Evolutionary conservation across 2,329 filamentous ascomycete genomes (phyloP), one percentile per base, ranked within the genome.

Genomic region (Aureobasidium leucospermi): DNA sequence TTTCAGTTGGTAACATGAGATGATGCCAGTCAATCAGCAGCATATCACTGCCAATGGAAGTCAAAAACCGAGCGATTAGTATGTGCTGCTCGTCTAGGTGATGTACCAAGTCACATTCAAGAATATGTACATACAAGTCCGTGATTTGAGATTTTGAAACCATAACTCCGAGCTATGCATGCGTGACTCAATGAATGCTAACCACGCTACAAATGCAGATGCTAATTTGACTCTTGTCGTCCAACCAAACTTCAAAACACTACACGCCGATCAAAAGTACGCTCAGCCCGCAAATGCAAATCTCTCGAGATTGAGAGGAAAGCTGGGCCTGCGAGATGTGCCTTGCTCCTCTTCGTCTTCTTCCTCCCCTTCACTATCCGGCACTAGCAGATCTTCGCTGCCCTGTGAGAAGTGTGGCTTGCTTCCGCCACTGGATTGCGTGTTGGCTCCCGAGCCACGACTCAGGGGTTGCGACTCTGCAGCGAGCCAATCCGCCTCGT

Each of bases 311-410:
- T 73, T 71, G 19, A 77, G 65, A 46, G 53, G 63, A 6, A 73
- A 71, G 45, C 68, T 67, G 1, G 69, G 65, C 45, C 68, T 53
- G 9, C 34, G 48, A 28, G 45, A 29, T 8, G 23, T 2, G 4
- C 68, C 38, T 72, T 70, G 16, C 62, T 58, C 42, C 28, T 58
- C 55, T 23, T 58, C 55, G 6, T 51, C 46, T 5, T 73, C 69
- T 29, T 69, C 70, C 41, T 74, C 73, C 15, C 66, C 71, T 38
- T 74, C 73, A 16, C 77, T 79, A 45, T 78, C 73, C 0, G 75
- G 76, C 0, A 79, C 70, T 13, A 79, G 65, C 16, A 78, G 60
- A 52, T 79, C 77, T 62, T 79, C 77, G 61, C 77, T 79, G 11
- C 77, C 77, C 61, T 73, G 73, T 2, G 52, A 55, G 32, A 53